Conservation (phyloP, 768 basidiomycete genomes). For the Boletus rubropictus region DNA sequence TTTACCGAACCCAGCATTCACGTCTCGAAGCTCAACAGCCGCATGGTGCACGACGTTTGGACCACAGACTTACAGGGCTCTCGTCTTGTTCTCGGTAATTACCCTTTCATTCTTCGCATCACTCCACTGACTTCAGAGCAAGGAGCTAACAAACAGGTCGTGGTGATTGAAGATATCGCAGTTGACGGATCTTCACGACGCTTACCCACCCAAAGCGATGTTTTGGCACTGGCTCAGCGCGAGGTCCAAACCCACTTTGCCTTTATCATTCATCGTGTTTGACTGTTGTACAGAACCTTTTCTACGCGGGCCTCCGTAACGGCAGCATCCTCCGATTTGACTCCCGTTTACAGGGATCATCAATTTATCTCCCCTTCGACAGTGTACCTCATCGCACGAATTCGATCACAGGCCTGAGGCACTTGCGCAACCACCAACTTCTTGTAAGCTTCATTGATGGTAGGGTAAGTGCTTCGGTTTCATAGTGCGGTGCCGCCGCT, state of each 20-base stretch:
- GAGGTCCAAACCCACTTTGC: constrained; percentile 32
- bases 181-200: constrained; percentile 29
- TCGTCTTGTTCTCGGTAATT: constrained; percentile 49
- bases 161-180: constrained; percentile 49
- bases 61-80: constrained; percentile 44
- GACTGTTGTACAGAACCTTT: constrained; percentile 34
- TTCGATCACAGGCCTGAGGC: constrained; percentile 50
- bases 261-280: neutral
- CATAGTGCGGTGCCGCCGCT: neutral
- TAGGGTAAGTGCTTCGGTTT: constrained; percentile 36
- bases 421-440: constrained; percentile 47
- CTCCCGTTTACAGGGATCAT: constrained; percentile 37
- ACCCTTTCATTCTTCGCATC: neutral
- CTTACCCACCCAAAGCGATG: constrained; percentile 55
- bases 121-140: neutral
- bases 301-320: constrained; percentile 57
- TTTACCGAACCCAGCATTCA: constrained; percentile 8
- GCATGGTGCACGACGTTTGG: constrained; percentile 50
- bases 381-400: constrained; percentile 31
- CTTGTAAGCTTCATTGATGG: constrained; percentile 57
- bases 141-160: constrained; percentile 52
- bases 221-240: constrained; percentile 53
- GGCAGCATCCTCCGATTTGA: constrained; percentile 57
- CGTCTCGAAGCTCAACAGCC: constrained; percentile 31
- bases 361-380: constrained; percentile 38